A percentile compares a stretch with the other conserved stretches of the same genome.
Conservation (phyloP, 768 basidiomycete genomes). For the Lentinula detonsa region DNA sequence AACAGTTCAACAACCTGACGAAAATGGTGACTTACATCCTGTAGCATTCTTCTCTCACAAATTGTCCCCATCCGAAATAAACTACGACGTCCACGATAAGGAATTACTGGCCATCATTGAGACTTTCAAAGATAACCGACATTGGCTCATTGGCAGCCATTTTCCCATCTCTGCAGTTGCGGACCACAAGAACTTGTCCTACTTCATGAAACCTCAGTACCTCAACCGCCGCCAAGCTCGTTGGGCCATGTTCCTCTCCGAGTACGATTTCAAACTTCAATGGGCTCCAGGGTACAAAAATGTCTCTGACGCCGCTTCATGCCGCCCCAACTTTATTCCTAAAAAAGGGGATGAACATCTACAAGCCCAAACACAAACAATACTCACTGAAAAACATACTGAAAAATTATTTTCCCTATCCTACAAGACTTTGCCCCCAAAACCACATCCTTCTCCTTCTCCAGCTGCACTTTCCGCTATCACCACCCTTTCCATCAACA, state of each 20-base stretch:
- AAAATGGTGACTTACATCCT: slow-evolving; percentile 17
- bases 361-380: slow-evolving; percentile 7
- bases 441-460: not conserved
- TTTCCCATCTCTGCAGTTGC: slow-evolving; percentile 17
- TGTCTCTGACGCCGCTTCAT: slow-evolving; percentile 24
- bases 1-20: slow-evolving; percentile 10
- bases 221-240: slow-evolving; percentile 39
- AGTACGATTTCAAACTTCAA: slow-evolving; percentile 28
- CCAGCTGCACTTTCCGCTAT: slow-evolving; percentile 6
- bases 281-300: slow-evolving; percentile 23
- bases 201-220: slow-evolving; percentile 31
- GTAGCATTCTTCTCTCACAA: slow-evolving; percentile 22
- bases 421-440: not conserved
- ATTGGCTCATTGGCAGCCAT: slow-evolving; percentile 23
- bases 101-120: slow-evolving; percentile 26
- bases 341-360: slow-evolving; percentile 14
- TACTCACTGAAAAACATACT: slow-evolving; percentile 9
- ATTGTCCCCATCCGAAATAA: slow-evolving; percentile 21
- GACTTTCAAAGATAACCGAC: slow-evolving; percentile 25
- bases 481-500: slow-evolving; percentile 9
- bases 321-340: slow-evolving; percentile 22
- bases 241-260: slow-evolving; percentile 38
- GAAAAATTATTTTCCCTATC: too few species aligned
- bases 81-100: slow-evolving; percentile 21
- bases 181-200: slow-evolving; percentile 37